Evolutionary conservation across 306 rosid species (phyloP).

Genomic region (Mimosa bimucronata): DNA sequence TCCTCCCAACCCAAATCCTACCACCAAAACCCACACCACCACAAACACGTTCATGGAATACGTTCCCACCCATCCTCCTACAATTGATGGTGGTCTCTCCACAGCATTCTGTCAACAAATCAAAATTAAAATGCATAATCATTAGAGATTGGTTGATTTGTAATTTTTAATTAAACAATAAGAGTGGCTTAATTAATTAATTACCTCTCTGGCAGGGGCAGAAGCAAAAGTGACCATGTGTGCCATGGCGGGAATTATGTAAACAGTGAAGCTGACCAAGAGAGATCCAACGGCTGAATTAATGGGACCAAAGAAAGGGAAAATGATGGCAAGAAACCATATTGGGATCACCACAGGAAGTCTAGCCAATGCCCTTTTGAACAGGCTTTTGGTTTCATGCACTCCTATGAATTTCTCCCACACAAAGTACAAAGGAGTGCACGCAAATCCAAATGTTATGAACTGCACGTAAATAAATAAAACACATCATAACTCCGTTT

Average conservation of each 20-base stretch:
- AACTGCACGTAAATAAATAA: slow-evolving; percentile 44
- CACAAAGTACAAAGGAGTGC: slow-evolving; percentile 79
- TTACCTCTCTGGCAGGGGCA: slow-evolving; percentile 67
- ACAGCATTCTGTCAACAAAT: slow-evolving; percentile 59
- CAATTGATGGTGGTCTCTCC: slow-evolving; percentile 64
- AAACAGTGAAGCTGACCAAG: slow-evolving; percentile 80
- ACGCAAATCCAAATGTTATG: slow-evolving; percentile 78
- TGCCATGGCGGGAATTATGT: slow-evolving; percentile 75
- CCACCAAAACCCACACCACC: slow-evolving; percentile 73
- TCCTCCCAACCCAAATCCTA: slow-evolving; percentile 85
- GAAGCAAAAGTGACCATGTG: slow-evolving; percentile 77
- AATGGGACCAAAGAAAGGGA: slow-evolving; percentile 80
- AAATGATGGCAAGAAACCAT: slow-evolving; percentile 73
- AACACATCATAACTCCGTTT: neutral
- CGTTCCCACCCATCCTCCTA: slow-evolving; percentile 71
- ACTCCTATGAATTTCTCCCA: slow-evolving; percentile 70
- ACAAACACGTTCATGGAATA: slow-evolving; percentile 61
- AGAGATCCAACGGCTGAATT: slow-evolving; percentile 79
- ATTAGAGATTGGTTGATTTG: neutral
- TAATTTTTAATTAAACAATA: too few relatives aligned
- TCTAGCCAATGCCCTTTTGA: slow-evolving; percentile 67
- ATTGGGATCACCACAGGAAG: slow-evolving; percentile 81
- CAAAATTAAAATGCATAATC: neutral
- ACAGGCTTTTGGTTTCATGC: slow-evolving; percentile 65
- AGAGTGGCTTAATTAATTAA: neutral